These are phyloP conservation scores for Trichomonas gallinae DNA, from an alignment of 208 protist genomes.

Conservation along the genomic window DNA sequence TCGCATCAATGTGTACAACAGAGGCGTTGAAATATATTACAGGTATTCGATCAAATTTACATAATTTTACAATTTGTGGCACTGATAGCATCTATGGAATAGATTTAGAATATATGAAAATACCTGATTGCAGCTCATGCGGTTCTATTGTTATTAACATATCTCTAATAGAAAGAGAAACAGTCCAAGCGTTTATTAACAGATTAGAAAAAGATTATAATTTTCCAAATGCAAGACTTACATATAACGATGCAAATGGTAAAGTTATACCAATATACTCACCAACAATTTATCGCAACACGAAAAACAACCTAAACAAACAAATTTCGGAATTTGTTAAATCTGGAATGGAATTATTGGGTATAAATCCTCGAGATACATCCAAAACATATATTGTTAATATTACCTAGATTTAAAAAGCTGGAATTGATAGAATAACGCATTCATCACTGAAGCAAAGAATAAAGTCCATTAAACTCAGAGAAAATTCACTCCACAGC, in stretches of 20 bases:
- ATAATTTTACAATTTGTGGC: not conserved
- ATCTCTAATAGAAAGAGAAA: not conserved
- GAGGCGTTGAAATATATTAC: not conserved
- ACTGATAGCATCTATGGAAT: not conserved
- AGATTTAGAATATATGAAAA: not conserved
- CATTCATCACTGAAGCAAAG: too few relatives aligned
- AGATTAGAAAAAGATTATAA: not conserved
- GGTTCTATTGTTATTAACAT: not conserved
- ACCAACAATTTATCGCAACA: not conserved
- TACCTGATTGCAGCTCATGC: not conserved
- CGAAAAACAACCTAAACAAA: not conserved
- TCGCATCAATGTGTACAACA: constrained; percentile 47
- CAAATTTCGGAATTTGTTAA: not conserved
- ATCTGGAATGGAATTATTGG: not conserved
- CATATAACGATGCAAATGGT: not conserved
- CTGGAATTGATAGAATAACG: too few relatives aligned
- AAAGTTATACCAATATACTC: not conserved
- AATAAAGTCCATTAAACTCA: too few relatives aligned
- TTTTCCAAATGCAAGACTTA: not conserved
- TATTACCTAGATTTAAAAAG: not conserved
- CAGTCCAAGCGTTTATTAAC: not conserved
- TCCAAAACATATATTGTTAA: not conserved
- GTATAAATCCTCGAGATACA: not conserved
- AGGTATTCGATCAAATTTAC: not conserved
- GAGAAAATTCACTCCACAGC: too few relatives aligned